A percentile compares a stretch with the other conserved stretches of the same genome.
Evolutionary conservation across 2,329 filamentous ascomycete species (phyloP).

Genomic region (Talaromyces sp.): DNA sequence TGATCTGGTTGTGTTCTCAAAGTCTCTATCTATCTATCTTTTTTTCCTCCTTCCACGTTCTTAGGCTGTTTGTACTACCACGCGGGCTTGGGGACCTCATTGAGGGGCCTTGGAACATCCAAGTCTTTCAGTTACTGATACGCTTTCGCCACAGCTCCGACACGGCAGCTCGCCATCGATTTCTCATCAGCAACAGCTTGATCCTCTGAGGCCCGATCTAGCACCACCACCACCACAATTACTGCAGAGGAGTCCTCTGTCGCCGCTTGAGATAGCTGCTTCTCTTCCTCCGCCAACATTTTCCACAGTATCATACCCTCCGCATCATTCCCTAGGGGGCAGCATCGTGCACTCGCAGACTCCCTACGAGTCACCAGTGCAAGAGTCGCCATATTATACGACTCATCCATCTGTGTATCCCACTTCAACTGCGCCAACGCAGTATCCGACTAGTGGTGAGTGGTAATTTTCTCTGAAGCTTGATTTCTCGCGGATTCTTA

Average conservation of each 20-base stretch:
- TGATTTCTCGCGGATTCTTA: neutral
- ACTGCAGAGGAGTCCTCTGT: conserved; percentile 52
- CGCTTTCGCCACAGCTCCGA: conserved; percentile 32
- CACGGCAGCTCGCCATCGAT: conserved; percentile 31
- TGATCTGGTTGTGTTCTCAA: conserved; percentile 21
- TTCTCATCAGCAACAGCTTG: conserved; percentile 32
- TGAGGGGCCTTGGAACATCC: conserved; percentile 1
- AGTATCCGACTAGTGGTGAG: conserved; percentile 86
- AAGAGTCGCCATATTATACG: conserved; percentile 74
- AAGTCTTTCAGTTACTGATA: conserved; percentile 20
- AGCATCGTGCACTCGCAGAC: conserved; percentile 56
- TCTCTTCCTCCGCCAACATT: conserved; percentile 35
- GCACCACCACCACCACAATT: conserved; percentile 22
- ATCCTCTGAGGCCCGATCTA: conserved; percentile 34
- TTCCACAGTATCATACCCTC: conserved; percentile 17
- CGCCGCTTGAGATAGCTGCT: conserved; percentile 62
- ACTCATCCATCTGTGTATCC: conserved; percentile 81
- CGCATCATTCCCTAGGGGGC: conserved; percentile 35
- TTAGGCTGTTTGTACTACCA: conserved; percentile 22
- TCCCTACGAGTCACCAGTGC: conserved; percentile 68
- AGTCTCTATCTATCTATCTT: conserved; percentile 4
- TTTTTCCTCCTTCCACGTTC: conserved; percentile 21
- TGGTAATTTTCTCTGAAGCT: too few relatives aligned
- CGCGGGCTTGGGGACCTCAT: conserved; percentile 15
- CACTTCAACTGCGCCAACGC: conserved; percentile 76